Conservation (phyloP, 2,329 filamentous ascomycete genomes). For the Colletotrichum liriopes region DNA sequence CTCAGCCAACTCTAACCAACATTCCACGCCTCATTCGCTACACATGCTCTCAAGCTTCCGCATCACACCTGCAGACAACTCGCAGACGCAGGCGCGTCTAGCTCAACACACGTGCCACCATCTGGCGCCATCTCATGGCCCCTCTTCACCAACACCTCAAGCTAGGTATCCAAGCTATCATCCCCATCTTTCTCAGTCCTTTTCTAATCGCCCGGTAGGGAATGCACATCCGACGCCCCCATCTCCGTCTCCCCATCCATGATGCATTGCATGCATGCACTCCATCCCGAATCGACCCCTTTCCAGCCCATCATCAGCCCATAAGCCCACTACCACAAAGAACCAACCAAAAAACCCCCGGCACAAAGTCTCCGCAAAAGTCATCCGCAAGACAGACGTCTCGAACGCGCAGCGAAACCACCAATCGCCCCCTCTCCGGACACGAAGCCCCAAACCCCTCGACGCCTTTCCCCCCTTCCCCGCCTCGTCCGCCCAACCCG, state of each 20-base stretch:
- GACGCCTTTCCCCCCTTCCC: not conserved
- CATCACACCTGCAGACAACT: constrained; percentile 6
- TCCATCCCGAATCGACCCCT: not conserved
- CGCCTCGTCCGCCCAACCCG: not conserved
- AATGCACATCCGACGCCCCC: not conserved
- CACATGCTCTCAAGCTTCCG: not conserved
- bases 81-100: not conserved
- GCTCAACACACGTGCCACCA: not conserved
- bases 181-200: not conserved
- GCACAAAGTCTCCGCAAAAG: not conserved
- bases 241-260: too few species aligned
- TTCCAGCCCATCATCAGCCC: not conserved
- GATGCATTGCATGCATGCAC: constrained; percentile 4
- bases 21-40: not conserved
- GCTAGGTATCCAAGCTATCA: not conserved
- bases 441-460: not conserved
- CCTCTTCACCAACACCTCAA: not conserved
- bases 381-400: not conserved
- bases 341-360: not conserved
- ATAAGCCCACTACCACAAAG: not conserved
- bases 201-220: not conserved
- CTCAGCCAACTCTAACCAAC: constrained; percentile 27
- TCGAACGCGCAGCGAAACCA: not conserved
- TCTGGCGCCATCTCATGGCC: too few species aligned
- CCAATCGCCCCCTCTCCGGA: not conserved